Conservation (phyloP, 2,329 filamentous ascomycete genomes). For the Fusarium acutatum region DNA sequence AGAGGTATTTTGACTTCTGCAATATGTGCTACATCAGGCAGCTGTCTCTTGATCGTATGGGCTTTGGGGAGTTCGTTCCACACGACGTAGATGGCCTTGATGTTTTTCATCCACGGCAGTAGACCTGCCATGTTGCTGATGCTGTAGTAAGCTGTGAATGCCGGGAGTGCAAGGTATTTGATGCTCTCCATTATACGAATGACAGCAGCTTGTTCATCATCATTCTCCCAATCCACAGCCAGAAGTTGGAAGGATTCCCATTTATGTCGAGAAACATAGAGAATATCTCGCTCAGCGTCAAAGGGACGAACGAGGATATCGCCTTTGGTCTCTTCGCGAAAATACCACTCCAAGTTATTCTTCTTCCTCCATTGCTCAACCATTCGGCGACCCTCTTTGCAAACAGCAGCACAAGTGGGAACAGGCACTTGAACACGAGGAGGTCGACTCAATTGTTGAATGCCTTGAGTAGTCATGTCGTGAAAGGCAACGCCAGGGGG, state of each 20-base stretch:
- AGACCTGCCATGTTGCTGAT: conserved; percentile 15
- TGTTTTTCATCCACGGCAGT: conserved; percentile 20
- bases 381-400: conserved; percentile 34
- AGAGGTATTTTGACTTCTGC: neutral
- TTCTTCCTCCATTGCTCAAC: conserved; percentile 24
- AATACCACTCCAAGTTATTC: neutral
- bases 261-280: conserved; percentile 27
- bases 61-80: conserved; percentile 35
- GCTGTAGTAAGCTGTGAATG: conserved; percentile 41
- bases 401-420: conserved; percentile 25
- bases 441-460: neutral
- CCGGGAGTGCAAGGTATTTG: conserved; percentile 37
- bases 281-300: conserved; percentile 15
- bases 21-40: neutral
- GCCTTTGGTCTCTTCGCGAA: conserved; percentile 11
- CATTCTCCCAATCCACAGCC: neutral
- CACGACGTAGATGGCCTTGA: conserved; percentile 33
- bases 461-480: neutral
- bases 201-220: neutral
- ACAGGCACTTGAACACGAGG: conserved; percentile 24
- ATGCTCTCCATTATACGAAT: conserved; percentile 14
- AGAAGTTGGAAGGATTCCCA: conserved; percentile 30
- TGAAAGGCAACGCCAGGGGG: neutral
- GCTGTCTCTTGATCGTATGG: neutral
- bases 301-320: conserved; percentile 24